A percentile compares a stretch with the other conserved stretches of the same genome.
These are phyloP conservation scores for Lactifluus echinatus DNA, from an alignment of 768 basidiomycete species.

Conservation along the genomic window DNA sequence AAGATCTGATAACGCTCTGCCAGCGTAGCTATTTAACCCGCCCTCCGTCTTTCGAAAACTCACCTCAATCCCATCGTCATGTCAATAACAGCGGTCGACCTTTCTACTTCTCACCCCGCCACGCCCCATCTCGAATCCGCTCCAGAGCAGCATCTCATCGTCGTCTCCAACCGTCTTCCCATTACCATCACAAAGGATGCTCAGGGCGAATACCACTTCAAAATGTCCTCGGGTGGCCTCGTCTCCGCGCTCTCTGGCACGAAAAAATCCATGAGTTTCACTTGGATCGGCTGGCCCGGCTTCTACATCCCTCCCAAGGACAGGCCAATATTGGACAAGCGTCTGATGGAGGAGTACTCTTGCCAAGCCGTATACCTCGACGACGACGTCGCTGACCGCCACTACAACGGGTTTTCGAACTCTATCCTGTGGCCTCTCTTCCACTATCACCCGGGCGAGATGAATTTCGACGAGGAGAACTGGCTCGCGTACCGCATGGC, in stretches of 20 bases:
- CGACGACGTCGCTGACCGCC: conserved; percentile 95
- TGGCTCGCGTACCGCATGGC: conserved; percentile 98
- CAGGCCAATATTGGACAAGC: conserved; percentile 81
- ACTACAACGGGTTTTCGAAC: conserved; percentile 99
- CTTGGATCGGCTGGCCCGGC: conserved; percentile 95
- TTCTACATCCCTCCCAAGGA: conserved; percentile 92
- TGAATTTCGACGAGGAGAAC: conserved; percentile 99
- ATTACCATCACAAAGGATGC: conserved; percentile 94
- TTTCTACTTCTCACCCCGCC: too few relatives aligned
- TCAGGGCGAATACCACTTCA: conserved; percentile 90
- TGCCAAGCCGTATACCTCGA: conserved; percentile 98
- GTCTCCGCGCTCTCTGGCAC: conserved; percentile 95
- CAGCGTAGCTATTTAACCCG: conserved; percentile 9
- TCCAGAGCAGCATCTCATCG: conserved; percentile 69
- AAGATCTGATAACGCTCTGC: conserved; percentile 9
- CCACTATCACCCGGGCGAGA: conserved; percentile 99
- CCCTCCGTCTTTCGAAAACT: neutral
- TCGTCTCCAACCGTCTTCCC: conserved; percentile 92
- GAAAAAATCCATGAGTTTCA: conserved; percentile 97
- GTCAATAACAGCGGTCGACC: neutral
- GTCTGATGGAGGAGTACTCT: conserved; percentile 89
- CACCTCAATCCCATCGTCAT: neutral
- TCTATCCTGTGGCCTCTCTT: conserved; percentile 99
- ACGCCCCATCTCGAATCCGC: neutral
- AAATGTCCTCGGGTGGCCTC: conserved; percentile 98